Percentiles rank a stretch among this genome's conserved stretches.
phyloP scores from a whole-genome alignment of 2,329 filamentous ascomycete species.

The Meredithiella fracta region DNA sequence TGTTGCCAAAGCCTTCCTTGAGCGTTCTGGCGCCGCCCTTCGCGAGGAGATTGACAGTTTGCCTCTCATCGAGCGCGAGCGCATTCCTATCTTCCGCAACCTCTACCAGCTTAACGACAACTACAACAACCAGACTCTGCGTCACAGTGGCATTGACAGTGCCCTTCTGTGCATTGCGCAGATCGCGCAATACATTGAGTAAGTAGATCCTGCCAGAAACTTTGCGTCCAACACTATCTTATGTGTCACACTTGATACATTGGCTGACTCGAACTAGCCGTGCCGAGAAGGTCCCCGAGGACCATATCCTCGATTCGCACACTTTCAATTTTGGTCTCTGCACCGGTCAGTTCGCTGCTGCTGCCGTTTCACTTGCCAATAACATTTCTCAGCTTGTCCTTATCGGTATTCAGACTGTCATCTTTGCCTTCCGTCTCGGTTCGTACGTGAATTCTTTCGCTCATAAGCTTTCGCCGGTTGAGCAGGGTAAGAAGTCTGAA shows the following conservation, averaged over 20 bases:
- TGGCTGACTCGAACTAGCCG: constrained; percentile 23
- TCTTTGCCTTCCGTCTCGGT: constrained; percentile 50
- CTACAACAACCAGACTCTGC: constrained; percentile 40
- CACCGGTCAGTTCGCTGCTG: constrained; percentile 54
- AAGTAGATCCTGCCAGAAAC: constrained; percentile 21
- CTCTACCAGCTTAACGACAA: constrained; percentile 48
- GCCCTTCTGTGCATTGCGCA: constrained; percentile 48
- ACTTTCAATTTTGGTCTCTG: constrained; percentile 47
- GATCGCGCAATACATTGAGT: constrained; percentile 54
- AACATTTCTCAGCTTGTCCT: constrained; percentile 45
- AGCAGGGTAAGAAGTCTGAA: constrained; percentile 28
- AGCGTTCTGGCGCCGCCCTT: constrained; percentile 39
- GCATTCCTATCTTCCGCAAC: constrained; percentile 44
- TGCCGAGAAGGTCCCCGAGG: constrained; percentile 35
- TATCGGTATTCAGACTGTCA: constrained; percentile 45
- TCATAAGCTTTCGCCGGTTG: constrained; percentile 26
- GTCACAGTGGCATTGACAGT: constrained; percentile 47
- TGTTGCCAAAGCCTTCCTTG: constrained; percentile 45
- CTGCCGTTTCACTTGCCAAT: constrained; percentile 46
- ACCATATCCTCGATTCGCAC: constrained; percentile 33
- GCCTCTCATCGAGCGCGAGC: constrained; percentile 37
- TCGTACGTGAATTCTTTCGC: constrained; percentile 36
- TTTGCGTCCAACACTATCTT: background rate
- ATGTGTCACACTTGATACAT: background rate
- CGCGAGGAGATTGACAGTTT: constrained; percentile 43